These are phyloP conservation scores for Cordyceps javanica DNA, from an alignment of 2,329 filamentous ascomycete genomes.

Conservation along the genomic window DNA sequence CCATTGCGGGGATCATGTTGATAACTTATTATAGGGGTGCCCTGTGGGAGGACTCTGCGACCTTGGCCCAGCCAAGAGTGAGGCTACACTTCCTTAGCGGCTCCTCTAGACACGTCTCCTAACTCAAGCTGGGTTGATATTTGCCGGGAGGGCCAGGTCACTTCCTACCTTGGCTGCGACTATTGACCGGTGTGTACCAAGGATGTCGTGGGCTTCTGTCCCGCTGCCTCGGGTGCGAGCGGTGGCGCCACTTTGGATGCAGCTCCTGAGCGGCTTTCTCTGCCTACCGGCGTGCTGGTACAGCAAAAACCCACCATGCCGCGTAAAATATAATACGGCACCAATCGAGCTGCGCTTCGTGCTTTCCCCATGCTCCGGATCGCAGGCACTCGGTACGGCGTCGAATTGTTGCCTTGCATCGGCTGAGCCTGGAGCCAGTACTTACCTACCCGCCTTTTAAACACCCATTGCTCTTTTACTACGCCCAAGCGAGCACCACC, in stretches of 20 bases:
- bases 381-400: not conserved
- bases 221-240: not conserved
- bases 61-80: not conserved
- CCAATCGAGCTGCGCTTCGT: not conserved
- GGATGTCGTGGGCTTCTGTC: not conserved
- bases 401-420: not conserved
- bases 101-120: not conserved
- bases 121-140: not conserved
- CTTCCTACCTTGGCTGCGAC: not conserved
- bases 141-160: not conserved
- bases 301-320: not conserved
- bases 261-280: not conserved
- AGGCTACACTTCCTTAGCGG: not conserved
- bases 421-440: not conserved
- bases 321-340: not conserved
- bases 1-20: too few species aligned
- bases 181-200: not conserved
- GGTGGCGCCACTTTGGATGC: conserved; percentile 3
- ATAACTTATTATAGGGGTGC: too few species aligned
- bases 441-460: not conserved
- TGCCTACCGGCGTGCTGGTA: not conserved
- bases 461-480: not conserved
- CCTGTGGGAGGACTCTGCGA: not conserved
- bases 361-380: not conserved
- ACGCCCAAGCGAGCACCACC: not conserved